Evolutionary conservation across 805 yeast species (phyloP), one percentile per base, ranked within the genome.

Genomic region (Vanderwaltozyma verrucispora): DNA sequence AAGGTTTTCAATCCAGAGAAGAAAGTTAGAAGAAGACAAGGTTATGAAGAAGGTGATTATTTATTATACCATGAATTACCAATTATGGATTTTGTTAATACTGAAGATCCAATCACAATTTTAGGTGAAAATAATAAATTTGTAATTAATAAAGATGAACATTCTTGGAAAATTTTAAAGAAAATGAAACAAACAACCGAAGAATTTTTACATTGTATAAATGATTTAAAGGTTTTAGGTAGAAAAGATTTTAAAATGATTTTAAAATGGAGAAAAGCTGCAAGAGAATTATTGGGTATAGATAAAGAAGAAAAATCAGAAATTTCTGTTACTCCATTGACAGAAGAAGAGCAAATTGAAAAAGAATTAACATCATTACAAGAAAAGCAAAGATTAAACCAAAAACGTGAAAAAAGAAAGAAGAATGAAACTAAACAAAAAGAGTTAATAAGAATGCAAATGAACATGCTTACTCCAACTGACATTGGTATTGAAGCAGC

Each of bases 401-500:
- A 63, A 33, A 88, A 80, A 60, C 77, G 96, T 54, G 94, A 81
- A 48, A 84, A 79, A 60, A 79, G 95, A 59, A 77, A 70, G 49
- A 73, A 74, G 38, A 87, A 92, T 57, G 96, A 88, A 62, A 47
- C 61, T 44, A 86, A 85, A 53, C 95, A 86, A 58, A 84, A 82
- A 60, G 96, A 89, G 56, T 74, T 89, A 33, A 69, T 72, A 34
- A 75, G 97, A 65, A 80, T 86, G 83, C 96, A 92, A 64, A 80
- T 92, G 89, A 85, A 84, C 60, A 88, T 92, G 95, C 67, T 83
- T 41, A 84, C 96, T 5, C 95, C 94, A 53, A 75, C 72, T 65
- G 94, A 87, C 53, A 77, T 92, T 45, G 96, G 97, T 72, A 69
- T 85, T 38, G 98, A 92, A 56, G 95, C 96, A 14, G 89, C 85